These are phyloP conservation scores for Colletotrichum brevisporum DNA, from an alignment of 2,329 filamentous ascomycete species.

Conservation along the genomic window DNA sequence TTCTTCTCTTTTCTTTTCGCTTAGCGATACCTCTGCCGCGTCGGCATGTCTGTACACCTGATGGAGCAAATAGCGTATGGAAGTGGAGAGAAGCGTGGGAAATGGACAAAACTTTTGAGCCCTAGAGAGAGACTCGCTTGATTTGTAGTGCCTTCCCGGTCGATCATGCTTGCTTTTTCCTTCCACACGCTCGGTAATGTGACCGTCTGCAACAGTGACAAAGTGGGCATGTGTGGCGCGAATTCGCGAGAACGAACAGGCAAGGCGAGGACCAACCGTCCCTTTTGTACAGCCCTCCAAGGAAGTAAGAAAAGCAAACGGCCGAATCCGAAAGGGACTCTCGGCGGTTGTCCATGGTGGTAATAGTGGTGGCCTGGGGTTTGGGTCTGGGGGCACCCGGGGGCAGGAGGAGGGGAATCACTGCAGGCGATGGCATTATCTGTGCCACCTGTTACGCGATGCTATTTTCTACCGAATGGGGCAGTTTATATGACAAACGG, in stretches of 20 bases:
- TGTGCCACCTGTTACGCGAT: slow-evolving; percentile 36
- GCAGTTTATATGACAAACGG: slow-evolving; percentile 41
- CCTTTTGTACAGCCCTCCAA: not conserved
- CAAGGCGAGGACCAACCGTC: not conserved
- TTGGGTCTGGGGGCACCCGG: not conserved
- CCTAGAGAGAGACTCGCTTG: slow-evolving; percentile 14
- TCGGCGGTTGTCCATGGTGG: no score
- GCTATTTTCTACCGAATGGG: slow-evolving; percentile 35
- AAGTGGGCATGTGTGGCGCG: not conserved
- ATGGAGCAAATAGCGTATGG: not conserved
- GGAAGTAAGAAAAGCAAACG: not conserved
- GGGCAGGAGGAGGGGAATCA: not conserved
- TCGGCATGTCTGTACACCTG: slow-evolving; percentile 15
- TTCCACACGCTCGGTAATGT: not conserved
- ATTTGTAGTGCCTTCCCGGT: slow-evolving; percentile 5
- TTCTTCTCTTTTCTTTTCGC: not conserved
- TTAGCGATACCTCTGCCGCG: slow-evolving; percentile 36
- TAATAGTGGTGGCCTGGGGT: not conserved
- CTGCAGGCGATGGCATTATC: slow-evolving; percentile 35
- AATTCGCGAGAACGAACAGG: not conserved
- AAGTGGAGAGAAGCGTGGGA: not conserved
- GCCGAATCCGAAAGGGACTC: not conserved
- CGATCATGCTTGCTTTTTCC: slow-evolving; percentile 15
- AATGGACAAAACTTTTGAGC: not conserved
- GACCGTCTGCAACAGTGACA: not conserved